phyloP scores from a whole-genome alignment of 306 rosid genomes.

The Prunus kanzakura region DNA sequence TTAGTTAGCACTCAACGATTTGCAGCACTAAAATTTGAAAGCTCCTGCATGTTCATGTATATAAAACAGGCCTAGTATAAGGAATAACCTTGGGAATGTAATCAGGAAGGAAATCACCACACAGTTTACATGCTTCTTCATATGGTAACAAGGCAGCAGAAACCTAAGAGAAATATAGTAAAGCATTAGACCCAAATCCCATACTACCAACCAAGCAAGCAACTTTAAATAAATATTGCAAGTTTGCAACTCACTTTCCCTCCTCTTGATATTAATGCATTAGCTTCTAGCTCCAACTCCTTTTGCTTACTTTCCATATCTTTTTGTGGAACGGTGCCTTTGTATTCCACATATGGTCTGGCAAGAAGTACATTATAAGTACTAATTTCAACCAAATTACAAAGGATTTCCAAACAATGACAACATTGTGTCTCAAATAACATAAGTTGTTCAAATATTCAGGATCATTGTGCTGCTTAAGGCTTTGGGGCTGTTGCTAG shows the following conservation, averaged over 20 bases:
- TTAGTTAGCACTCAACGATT: neutral
- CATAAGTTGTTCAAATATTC: neutral
- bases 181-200: constrained; percentile 17
- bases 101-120: constrained; percentile 71
- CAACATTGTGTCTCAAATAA: neutral
- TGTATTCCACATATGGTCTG: constrained; percentile 79
- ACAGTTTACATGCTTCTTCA: constrained; percentile 61
- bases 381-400: neutral
- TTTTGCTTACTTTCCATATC: constrained; percentile 55
- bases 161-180: constrained; percentile 36
- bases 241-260: constrained; percentile 56
- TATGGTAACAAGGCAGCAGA: constrained; percentile 45
- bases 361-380: constrained; percentile 27
- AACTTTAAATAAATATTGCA: constrained; percentile 20
- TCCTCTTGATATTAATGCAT: constrained; percentile 50
- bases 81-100: constrained; percentile 64
- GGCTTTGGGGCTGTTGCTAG: neutral
- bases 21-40: neutral
- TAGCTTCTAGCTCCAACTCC: constrained; percentile 62
- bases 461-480: neutral
- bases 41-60: neutral
- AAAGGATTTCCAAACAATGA: neutral
- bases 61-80: neutral
- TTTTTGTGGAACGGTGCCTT: constrained; percentile 54
- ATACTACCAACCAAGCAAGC: constrained; percentile 9